Evolutionary conservation across 2,329 filamentous ascomycete genomes (phyloP), one percentile per base, ranked within the genome.

Genomic region (Balansia obtecta): DNA sequence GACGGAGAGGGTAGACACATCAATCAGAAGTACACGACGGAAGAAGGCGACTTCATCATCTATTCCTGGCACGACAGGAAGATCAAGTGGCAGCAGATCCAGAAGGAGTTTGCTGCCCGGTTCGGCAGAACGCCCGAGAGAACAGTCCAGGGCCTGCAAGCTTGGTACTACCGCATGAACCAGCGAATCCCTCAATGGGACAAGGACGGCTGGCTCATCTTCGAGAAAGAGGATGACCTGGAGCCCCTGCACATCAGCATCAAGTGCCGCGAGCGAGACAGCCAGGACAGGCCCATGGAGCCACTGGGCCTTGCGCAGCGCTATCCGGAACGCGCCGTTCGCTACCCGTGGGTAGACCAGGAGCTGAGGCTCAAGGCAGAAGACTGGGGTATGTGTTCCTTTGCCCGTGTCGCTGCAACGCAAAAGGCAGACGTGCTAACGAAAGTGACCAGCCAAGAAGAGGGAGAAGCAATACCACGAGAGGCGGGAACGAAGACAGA

Each of bases 281-380:
- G 57, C 47, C 64, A 65, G 44, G 64, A 64, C 53, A 65, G 64
- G 52, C 64, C 65, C 16, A 60, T 61, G 57, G 63, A 68, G 50
- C 65, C 64, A 1, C 57, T 69, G 22, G 67, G 67, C 1, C 59
- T 69, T 11, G 66, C 63, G 0, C 67, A 69, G 49, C 64, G 73
- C n/a, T 75, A 70, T 50, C 73, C 73, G 2, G 72, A 75, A 51
- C 65, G 70, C 22, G 71, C 71, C 7, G 61, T 74, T 38, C 60
- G 65, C 37, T 75, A 75, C 56, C 48, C 58, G 4, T 75, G 72
- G 72, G 68, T 75, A 13, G 61, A 67, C 8, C 49, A 59, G 2
- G 64, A 69, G 45, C 55, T 68, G 46, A 70, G 70, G 56, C 52
- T 57, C 43, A 61, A 65, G 38, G 66, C 69, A 8, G 61, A 61